phyloP scores from a whole-genome alignment of 2,329 filamentous ascomycete species.

The Arthrinium puccinioides region DNA sequence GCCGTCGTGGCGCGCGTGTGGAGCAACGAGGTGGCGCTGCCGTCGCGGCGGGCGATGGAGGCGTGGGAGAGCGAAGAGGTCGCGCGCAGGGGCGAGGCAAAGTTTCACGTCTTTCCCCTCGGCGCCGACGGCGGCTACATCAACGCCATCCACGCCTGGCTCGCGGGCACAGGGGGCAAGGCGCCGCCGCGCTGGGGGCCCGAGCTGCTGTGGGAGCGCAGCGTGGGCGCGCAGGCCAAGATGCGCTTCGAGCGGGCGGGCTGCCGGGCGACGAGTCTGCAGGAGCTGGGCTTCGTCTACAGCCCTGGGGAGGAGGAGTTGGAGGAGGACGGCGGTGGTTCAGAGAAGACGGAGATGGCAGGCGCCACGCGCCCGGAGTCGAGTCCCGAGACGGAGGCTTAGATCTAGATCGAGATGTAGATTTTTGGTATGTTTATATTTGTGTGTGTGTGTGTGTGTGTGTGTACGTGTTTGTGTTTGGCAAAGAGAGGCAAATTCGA shows the following conservation, averaged over 20 bases:
- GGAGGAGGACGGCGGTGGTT: not conserved
- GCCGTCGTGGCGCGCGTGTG: conserved; percentile 72
- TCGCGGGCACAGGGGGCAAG: conserved; percentile 45
- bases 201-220: conserved; percentile 65
- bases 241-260: conserved; percentile 63
- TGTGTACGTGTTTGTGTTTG: not conserved
- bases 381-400: not conserved
- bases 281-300: conserved; percentile 66
- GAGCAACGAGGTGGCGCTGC: conserved; percentile 62
- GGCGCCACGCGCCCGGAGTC: no score
- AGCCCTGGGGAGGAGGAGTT: conserved; percentile 14
- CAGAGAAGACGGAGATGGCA: no score
- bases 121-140: conserved; percentile 63
- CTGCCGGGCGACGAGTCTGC: conserved; percentile 54
- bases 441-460: not conserved
- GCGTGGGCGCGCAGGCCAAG: conserved; percentile 62
- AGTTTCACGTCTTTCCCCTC: conserved; percentile 41
- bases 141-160: conserved; percentile 61
- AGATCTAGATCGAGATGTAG: not conserved
- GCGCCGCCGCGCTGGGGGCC: conserved; percentile 64
- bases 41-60: conserved; percentile 56
- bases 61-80: conserved; percentile 61
- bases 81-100: conserved; percentile 38
- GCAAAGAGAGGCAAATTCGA: not conserved
- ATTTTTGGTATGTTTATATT: no score